Percentiles rank a stretch among this genome's conserved stretches.
phyloP scores from a whole-genome alignment of 2,329 filamentous ascomycete genomes.

The Ilyonectria sp. region DNA sequence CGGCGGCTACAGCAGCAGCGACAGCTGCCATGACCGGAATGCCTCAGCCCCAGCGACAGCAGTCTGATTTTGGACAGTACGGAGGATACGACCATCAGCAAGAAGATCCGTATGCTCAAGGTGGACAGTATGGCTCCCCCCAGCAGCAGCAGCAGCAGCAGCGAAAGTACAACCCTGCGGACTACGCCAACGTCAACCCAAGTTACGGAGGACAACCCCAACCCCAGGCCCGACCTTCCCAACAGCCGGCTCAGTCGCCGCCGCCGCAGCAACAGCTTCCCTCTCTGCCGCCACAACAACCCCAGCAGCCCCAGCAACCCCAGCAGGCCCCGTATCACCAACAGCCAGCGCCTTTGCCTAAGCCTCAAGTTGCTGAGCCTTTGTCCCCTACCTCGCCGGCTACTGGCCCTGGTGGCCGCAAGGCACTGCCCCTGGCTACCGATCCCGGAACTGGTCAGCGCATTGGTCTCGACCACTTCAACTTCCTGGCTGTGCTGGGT shows the following conservation, averaged over 20 bases:
- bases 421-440: conserved; percentile 79
- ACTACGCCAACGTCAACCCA: conserved; percentile 76
- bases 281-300: conserved; percentile 54
- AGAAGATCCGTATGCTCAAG: conserved; percentile 55
- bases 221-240: conserved; percentile 52
- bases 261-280: conserved; percentile 56
- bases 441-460: conserved; percentile 82
- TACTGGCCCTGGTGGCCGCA: conserved; percentile 58
- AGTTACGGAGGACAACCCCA: conserved; percentile 57
- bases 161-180: conserved; percentile 82
- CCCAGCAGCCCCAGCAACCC: conserved; percentile 57
- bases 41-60: conserved; percentile 52
- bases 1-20: conserved; percentile 71
- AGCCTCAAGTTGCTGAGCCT: conserved; percentile 58
- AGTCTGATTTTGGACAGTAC: conserved; percentile 54
- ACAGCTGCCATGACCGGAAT: conserved; percentile 70
- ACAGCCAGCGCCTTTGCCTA: conserved; percentile 48
- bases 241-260: conserved; percentile 48
- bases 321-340: conserved; percentile 52
- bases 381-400: conserved; percentile 44
- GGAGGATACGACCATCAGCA: conserved; percentile 53
- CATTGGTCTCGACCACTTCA: conserved; percentile 98
- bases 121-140: conserved; percentile 52
- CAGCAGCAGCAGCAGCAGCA: conserved; percentile 61
- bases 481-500: conserved; percentile 96